Percentiles rank a stretch among this genome's conserved stretches.
Conservation (phyloP, 805 yeast species). For the Lachancea kluyveri region DNA sequence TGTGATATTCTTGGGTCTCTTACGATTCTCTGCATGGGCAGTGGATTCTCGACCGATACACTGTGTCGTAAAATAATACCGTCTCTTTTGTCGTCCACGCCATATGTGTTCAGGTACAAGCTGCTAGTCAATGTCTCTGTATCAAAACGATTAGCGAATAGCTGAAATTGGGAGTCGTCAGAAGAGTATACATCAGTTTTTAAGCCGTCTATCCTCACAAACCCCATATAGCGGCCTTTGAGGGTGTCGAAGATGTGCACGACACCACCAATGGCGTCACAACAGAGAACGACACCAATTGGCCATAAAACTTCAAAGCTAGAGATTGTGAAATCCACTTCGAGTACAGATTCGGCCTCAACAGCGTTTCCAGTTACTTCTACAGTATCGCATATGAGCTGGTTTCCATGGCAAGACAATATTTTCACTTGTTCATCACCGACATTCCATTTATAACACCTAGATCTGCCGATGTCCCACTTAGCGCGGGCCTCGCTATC, state of each 20-base stretch:
- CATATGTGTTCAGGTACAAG: slow-evolving; percentile 4
- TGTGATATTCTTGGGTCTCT: no score
- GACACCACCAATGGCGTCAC: slow-evolving; percentile 8
- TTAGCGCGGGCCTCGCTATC: neutral
- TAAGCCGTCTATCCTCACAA: neutral
- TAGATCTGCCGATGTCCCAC: neutral
- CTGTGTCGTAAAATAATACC: no score
- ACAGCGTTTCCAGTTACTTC: slow-evolving; percentile 3
- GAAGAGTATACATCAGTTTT: neutral
- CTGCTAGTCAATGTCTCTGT: slow-evolving; percentile 3
- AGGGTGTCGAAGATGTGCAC: slow-evolving; percentile 13
- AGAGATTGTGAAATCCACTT: slow-evolving; percentile 11
- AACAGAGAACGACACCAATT: slow-evolving; percentile 9
- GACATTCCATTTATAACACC: neutral
- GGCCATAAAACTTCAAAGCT: slow-evolving; percentile 10
- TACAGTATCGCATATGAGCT: slow-evolving; percentile 7
- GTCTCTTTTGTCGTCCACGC: no score
- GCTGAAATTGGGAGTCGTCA: slow-evolving; percentile 1
- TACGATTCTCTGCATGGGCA: no score
- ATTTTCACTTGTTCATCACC: slow-evolving; percentile 1
- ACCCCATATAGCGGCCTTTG: slow-evolving; percentile 11
- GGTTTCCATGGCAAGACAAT: neutral
- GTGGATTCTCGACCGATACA: no score
- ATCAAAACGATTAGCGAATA: slow-evolving; percentile 4
- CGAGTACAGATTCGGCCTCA: slow-evolving; percentile 8